A percentile compares a stretch with the other conserved stretches of the same genome.
phyloP scores from a whole-genome alignment of 768 basidiomycete genomes.

The Podaxis sp. region DNA sequence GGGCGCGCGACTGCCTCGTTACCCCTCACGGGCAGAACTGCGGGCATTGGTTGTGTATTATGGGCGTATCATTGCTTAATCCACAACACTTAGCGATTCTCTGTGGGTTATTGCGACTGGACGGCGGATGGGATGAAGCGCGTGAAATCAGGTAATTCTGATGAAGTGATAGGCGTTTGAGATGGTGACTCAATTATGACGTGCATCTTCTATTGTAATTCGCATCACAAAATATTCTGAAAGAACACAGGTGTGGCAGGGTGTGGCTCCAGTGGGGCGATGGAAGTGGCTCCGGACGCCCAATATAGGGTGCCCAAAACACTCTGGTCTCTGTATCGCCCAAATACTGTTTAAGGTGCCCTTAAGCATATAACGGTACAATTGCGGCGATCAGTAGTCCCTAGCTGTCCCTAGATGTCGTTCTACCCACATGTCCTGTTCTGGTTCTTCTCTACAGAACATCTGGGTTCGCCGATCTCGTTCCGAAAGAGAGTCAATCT shows the following conservation, averaged over 20 bases:
- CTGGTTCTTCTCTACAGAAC: no score
- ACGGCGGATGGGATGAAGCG: background rate
- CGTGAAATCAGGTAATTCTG: constrained; percentile 1
- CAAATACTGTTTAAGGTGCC: no score
- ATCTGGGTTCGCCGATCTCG: background rate
- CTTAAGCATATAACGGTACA: no score
- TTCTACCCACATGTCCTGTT: background rate
- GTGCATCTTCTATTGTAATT: background rate
- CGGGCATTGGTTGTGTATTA: background rate
- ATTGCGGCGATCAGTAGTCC: no score
- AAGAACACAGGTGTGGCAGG: no score
- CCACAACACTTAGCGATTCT: background rate
- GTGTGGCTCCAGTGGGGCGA: no score
- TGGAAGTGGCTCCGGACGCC: no score
- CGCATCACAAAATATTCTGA: background rate
- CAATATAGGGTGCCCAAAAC: no score
- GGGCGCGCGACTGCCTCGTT: background rate
- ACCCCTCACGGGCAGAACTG: background rate
- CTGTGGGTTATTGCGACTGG: background rate
- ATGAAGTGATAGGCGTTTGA: constrained; percentile 3
- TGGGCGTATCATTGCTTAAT: background rate
- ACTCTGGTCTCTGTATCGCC: no score
- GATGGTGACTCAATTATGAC: constrained; percentile 6
- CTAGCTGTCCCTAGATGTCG: background rate
- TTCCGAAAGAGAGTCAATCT: constrained; percentile 6